Base-by-base conservation (phyloP, 2,329 filamentous ascomycete species). In the Epichloe hybrida region DNA sequence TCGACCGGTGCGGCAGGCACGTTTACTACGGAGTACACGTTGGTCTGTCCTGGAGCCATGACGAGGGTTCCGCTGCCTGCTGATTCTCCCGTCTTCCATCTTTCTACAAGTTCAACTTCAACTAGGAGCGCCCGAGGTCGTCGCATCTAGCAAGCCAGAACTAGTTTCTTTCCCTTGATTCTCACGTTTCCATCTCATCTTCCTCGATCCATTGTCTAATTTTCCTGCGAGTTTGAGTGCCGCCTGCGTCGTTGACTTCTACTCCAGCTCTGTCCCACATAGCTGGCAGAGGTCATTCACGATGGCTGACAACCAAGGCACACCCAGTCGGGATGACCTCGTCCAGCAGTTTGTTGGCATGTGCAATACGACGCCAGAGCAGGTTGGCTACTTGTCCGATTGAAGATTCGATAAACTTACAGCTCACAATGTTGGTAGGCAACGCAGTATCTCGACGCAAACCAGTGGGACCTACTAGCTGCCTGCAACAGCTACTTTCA, bases 401-500 rank as follows among this genome's bases (percentile, higher is more conserved):
- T 8, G 11, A 11, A 13, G 8, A 2, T 27, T 35, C 36, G 9
- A 21, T 8, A 12, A 8, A n/a, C n/a, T 17, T 1, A 23, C 17
- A 20, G 20, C 27, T 37, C 17, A 31, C 50, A 31, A 35, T n/a
- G 9, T 45, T 5, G 5, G 13, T 55, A 89, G 84, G 85, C 85
- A 45, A 72, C 73, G 51, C 74, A 83, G 54, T 85, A 85, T 57
- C 79, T 91, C 7, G 70, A 73, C 21, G 74, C 76, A 37, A 81
- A 76, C 59, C 69, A 76, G 56, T 88, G 85, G 83, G 76, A 88
- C 59, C 68, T 87, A 42, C 72, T 76, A 56, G 69, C 72, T 9
- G 84, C 84, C 15, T 75, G 78, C 50, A 73, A 78, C 34, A 75
- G 79, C 48, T 86, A 75, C 68, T 87, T 79, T 61, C 71, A 73